A percentile compares a stretch with the other conserved stretches of the same genome.
phyloP scores from a whole-genome alignment of 371 early-diverging fungal genomes.

The Mucor racemosus region DNA sequence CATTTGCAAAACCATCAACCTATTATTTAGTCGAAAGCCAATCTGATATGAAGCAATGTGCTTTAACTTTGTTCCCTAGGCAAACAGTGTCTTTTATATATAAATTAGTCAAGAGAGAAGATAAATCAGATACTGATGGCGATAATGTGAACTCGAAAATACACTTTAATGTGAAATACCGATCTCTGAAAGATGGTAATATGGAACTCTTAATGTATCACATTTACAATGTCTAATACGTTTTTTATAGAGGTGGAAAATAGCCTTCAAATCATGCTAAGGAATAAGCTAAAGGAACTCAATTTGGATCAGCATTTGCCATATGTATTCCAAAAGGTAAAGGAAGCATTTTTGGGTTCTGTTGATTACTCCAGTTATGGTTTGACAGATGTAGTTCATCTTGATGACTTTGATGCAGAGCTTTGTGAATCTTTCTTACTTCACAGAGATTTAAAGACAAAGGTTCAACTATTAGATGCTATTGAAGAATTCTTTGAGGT shows the following conservation, averaged over 20 bases:
- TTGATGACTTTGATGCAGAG: constrained; percentile 62
- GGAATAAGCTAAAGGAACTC: constrained; percentile 45
- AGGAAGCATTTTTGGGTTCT: constrained; percentile 55
- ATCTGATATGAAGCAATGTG: constrained; percentile 45
- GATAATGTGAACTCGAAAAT: constrained; percentile 46
- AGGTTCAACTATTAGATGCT: constrained; percentile 51
- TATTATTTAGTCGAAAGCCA: constrained; percentile 49
- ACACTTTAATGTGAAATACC: constrained; percentile 60
- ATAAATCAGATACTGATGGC: constrained; percentile 18
- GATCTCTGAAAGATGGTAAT: constrained; percentile 63
- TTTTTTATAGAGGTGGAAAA: constrained; percentile 62
- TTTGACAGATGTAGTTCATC: constrained; percentile 62
- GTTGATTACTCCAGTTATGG: constrained; percentile 68
- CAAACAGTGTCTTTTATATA: constrained; percentile 68
- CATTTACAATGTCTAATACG: no score
- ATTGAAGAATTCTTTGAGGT: constrained; percentile 59
- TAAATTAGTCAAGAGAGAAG: constrained; percentile 56
- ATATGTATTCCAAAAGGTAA: constrained; percentile 57
- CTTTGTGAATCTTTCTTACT: constrained; percentile 61
- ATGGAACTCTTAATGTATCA: no score
- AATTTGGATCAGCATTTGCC: constrained; percentile 58
- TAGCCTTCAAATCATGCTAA: constrained; percentile 55
- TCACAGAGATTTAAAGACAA: constrained; percentile 59
- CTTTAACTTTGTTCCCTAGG: constrained; percentile 66
- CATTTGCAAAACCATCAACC: constrained; percentile 50